A percentile compares a stretch with the other conserved stretches of the same genome.
Conservation (phyloP, 371 early-diverging fungal species). For the Lichtheimia corymbifera region DNA sequence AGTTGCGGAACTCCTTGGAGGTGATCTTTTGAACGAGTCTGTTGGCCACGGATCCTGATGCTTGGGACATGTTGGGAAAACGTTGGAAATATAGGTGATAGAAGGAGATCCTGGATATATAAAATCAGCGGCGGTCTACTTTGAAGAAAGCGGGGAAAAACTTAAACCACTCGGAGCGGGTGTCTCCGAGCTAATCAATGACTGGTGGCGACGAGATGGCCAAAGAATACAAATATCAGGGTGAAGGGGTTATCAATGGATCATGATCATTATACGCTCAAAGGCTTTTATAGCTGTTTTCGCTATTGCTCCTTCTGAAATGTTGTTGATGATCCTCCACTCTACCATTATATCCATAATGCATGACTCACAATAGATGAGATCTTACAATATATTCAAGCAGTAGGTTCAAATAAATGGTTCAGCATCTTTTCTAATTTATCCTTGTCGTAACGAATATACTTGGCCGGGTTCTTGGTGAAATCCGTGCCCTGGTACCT, state of each 20-base stretch:
- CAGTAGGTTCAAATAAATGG: constrained; percentile 67
- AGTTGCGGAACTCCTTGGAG: constrained; percentile 75
- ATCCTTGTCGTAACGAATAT: constrained; percentile 77
- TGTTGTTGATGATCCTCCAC: no score
- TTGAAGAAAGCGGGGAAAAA: no score
- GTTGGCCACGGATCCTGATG: constrained; percentile 58
- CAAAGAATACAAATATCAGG: no score
- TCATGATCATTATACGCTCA: no score
- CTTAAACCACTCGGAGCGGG: no score
- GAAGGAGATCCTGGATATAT: not conserved
- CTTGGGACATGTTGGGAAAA: constrained; percentile 51
- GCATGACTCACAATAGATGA: not conserved
- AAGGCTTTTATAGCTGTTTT: no score
- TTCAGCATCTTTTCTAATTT: constrained; percentile 66
- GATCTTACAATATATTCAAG: constrained; percentile 23
- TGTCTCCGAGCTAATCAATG: no score
- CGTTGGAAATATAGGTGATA: constrained; percentile 6
- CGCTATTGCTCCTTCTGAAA: no score
- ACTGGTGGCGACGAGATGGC: no score
- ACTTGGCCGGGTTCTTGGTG: constrained; percentile 80
- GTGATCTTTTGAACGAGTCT: constrained; percentile 57
- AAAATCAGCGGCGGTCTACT: no score
- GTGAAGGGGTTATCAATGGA: no score
- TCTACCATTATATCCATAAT: no score
- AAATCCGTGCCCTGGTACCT: constrained; percentile 67